Evolutionary conservation across 257 asterid species (phyloP), one percentile per base, ranked within the genome.

Genomic region (Nicotiana tabacum): DNA sequence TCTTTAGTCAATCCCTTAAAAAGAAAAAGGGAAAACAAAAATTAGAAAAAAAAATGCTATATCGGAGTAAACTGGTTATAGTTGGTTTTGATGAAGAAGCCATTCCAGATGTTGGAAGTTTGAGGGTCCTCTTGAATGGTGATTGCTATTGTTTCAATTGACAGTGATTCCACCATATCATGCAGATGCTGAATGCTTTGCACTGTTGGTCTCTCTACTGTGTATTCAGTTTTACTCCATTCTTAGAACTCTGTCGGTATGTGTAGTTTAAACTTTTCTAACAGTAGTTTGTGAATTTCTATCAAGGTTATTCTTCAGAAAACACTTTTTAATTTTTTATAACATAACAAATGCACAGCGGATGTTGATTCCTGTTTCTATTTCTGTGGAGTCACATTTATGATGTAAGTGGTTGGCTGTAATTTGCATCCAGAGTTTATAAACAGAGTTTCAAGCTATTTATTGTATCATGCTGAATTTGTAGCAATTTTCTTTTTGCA

Each of bases 401-500:
- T 72, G n/a, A 72, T n/a, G 7, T 24, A 3, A 43, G 35, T 43
- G 57, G 58, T 48, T 74, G 80, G 56, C 80, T 51, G 80, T 51
- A 53, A 48, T 76, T 72, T 72, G 61, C 79, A 24, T 72, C 79
- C 61, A 51, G 61, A 72, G 60, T 18, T 2, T 37, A 68, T 68
- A 10, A 11, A 68, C 55, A 68, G 33, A 39, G n/a, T 7, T 76
- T 76, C 62, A 27, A 76, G 80, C 64, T 51, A n/a, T 27, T 24
- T 27, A 48, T 48, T 76, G 24, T 76, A 24, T 72, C 33, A 21
- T 80, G 77, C 84, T 81, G 13, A 83, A 55, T 78, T 81, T 83
- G 17, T 48, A 39, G 72, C 27, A 76, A 70, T 58, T 61, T 30
- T 57, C 82, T 55, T 80, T 32, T 48, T 86, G 88, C 90, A 96